Evolutionary conservation across 176 grass and related monocot species (phyloP).

Genomic region (Avena atlantica): DNA sequence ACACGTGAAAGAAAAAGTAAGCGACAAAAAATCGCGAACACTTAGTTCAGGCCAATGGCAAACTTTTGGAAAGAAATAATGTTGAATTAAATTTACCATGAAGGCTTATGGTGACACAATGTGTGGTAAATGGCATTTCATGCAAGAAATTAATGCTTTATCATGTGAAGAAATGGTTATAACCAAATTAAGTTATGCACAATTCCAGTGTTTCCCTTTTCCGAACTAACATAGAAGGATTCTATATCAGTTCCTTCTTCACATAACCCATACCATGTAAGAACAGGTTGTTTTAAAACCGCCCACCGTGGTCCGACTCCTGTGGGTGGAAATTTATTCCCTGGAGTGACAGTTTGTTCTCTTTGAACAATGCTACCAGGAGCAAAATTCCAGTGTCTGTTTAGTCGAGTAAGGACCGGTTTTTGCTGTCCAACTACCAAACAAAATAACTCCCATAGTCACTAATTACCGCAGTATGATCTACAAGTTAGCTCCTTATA

Average conservation of each 20-base stretch:
- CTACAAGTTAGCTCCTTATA: slow-evolving; percentile 22
- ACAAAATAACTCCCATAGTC: slow-evolving; percentile 33
- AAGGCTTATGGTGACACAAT: slow-evolving; percentile 7
- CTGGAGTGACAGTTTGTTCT: neutral
- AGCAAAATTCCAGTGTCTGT: neutral
- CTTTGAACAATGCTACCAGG: neutral
- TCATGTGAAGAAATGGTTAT: slow-evolving; percentile 24
- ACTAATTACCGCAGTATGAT: slow-evolving; percentile 35
- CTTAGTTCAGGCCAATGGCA: slow-evolving; percentile 23
- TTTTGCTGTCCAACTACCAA: slow-evolving; percentile 5
- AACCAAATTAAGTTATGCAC: neutral
- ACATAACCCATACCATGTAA: slow-evolving; percentile 26
- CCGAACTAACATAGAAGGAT: slow-evolving; percentile 1
- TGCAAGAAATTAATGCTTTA: neutral
- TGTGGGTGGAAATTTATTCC: slow-evolving; percentile 5
- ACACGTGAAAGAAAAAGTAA: slow-evolving; percentile 28
- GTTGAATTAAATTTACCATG: slow-evolving; percentile 3
- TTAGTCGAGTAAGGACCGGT: neutral
- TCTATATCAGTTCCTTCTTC: slow-evolving; percentile 14
- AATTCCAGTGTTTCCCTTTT: slow-evolving; percentile 20
- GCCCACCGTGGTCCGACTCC: neutral
- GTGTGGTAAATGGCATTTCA: neutral
- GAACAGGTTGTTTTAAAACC: neutral
- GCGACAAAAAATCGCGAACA: neutral
- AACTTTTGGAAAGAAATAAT: slow-evolving; percentile 14